A percentile compares a stretch with the other conserved stretches of the same genome.
phyloP scores from a whole-genome alignment of 495 filamentous ascomycete genomes.

The Penicillium coffeae region DNA sequence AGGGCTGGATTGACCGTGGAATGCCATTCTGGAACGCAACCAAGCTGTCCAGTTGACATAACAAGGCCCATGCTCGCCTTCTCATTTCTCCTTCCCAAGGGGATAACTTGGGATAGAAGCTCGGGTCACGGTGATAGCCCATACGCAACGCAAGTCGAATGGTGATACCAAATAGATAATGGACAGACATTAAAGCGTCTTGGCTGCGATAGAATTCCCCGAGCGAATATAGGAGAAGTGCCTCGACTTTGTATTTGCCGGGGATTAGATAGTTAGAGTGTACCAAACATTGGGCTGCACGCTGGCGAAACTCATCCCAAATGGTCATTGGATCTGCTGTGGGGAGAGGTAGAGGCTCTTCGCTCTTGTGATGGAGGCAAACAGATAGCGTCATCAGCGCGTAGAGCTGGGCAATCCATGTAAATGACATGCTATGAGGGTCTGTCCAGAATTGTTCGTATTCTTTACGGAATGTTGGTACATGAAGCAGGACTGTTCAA shows the following conservation, averaged over 20 bases:
- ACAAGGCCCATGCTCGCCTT: constrained; percentile 36
- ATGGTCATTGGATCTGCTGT: constrained; percentile 13
- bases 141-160: constrained; percentile 42
- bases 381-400: constrained; percentile 30
- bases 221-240: constrained; percentile 35
- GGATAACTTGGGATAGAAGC: constrained; percentile 34
- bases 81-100: constrained; percentile 44
- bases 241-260: constrained; percentile 33
- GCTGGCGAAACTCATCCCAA: constrained; percentile 24
- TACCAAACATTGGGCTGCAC: constrained; percentile 30
- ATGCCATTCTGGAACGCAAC: constrained; percentile 45
- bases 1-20: constrained; percentile 40
- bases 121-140: constrained; percentile 45
- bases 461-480: constrained; percentile 42
- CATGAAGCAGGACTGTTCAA: constrained; percentile 34
- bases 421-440: constrained; percentile 28
- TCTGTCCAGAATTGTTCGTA: constrained; percentile 37
- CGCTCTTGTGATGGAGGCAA: constrained; percentile 25
- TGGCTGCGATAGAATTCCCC: constrained; percentile 34
- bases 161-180: constrained; percentile 34
- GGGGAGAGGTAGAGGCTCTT: constrained; percentile 23
- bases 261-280: constrained; percentile 34
- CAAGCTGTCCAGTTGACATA: constrained; percentile 40
- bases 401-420: constrained; percentile 39
- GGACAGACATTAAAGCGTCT: constrained; percentile 35